phyloP scores from a whole-genome alignment of 805 yeast genomes.

The Starmerella ratchasimensis region DNA sequence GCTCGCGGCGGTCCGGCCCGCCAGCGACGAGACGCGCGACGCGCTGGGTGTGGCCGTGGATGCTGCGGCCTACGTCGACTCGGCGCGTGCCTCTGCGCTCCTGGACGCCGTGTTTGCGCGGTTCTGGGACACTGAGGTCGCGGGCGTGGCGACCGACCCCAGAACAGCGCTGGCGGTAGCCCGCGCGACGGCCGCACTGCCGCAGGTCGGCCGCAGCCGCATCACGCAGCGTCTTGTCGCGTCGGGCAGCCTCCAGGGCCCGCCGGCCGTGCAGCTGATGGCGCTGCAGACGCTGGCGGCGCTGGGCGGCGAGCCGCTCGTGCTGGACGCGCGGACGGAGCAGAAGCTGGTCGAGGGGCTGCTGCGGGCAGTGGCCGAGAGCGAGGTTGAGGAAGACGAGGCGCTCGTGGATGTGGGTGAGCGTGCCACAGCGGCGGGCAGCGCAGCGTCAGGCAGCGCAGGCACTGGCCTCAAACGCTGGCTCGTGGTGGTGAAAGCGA shows the following conservation, averaged over 20 bases:
- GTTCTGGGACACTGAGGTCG: constrained; percentile 28
- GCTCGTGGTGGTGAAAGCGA: constrained; percentile 57
- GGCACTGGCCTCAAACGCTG: no score
- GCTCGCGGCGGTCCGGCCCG: constrained; percentile 63
- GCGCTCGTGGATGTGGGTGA: not conserved
- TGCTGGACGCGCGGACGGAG: constrained; percentile 48
- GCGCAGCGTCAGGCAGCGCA: not conserved
- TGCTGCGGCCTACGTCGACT: constrained; percentile 44
- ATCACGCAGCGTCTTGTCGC: constrained; percentile 48
- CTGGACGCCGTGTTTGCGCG: constrained; percentile 43
- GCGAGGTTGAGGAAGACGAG: not conserved
- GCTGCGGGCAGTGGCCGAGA: constrained; percentile 23
- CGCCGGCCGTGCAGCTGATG: constrained; percentile 29
- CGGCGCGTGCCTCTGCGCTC: constrained; percentile 27
- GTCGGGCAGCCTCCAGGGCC: constrained; percentile 39
- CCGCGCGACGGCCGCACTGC: no score
- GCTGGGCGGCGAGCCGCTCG: constrained; percentile 25
- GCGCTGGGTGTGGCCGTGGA: constrained; percentile 55
- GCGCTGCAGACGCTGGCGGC: not conserved
- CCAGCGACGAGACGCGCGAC: constrained; percentile 72
- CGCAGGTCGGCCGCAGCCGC: no score
- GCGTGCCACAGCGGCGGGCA: not conserved
- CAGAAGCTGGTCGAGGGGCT: constrained; percentile 65
- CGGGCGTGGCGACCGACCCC: constrained; percentile 45
- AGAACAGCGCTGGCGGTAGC: constrained; percentile 53